Evolutionary conservation across 345 rosid genomes (phyloP).

Genomic region (Isatis tinctoria): DNA sequence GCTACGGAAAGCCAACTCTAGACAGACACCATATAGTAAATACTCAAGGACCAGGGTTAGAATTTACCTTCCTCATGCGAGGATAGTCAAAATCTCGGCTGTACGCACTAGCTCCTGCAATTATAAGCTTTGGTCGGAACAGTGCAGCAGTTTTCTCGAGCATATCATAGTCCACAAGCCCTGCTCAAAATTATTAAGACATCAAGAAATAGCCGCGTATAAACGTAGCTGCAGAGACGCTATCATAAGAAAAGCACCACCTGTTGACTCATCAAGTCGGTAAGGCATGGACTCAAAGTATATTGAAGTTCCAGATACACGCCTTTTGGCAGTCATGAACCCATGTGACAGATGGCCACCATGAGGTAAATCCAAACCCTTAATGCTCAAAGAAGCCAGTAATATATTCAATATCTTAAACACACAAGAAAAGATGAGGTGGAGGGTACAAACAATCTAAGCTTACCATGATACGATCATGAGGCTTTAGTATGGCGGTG

Average conservation of each 20-base stretch:
- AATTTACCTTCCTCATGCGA: constrained; percentile 82
- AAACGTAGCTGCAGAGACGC: neutral
- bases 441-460: neutral
- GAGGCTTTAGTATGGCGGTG: constrained; percentile 84
- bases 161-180: constrained; percentile 84
- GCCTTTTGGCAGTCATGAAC: constrained; percentile 88
- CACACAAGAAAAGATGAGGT: neutral
- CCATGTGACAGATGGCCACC: constrained; percentile 97
- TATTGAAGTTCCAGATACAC: constrained; percentile 91
- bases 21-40: neutral
- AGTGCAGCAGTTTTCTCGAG: constrained; percentile 85
- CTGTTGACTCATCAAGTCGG: constrained; percentile 87
- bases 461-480: constrained; percentile 82
- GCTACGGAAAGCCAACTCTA: neutral
- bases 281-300: constrained; percentile 97
- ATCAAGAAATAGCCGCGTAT: constrained; percentile 4
- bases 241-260: constrained; percentile 31
- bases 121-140: constrained; percentile 89
- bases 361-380: constrained; percentile 94
- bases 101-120: constrained; percentile 97
- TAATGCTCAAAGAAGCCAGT: constrained; percentile 6
- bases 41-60: neutral
- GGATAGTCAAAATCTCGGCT: constrained; percentile 92
- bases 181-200: constrained; percentile 36
- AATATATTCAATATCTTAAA: constrained; percentile 1